Conservation (phyloP, 352 stramenopile species). For the Pythium volutum region DNA sequence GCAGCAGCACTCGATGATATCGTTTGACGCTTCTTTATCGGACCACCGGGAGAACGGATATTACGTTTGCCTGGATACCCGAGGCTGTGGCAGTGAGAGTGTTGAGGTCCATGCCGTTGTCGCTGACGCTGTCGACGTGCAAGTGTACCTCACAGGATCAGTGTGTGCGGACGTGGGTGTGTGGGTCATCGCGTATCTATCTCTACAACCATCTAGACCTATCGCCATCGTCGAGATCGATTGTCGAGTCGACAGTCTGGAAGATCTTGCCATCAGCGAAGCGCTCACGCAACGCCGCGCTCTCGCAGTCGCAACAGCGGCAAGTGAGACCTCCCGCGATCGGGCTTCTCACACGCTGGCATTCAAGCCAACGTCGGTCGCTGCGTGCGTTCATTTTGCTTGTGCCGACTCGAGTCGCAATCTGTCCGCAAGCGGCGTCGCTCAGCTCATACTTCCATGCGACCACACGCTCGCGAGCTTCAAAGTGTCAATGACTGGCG, state of each 20-base stretch:
- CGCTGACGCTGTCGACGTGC: constrained; percentile 26
- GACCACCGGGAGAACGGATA: neutral
- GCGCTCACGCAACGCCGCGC: neutral
- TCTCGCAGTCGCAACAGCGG: neutral
- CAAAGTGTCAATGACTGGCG: neutral
- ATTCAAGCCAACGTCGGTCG: neutral
- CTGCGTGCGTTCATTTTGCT: constrained; percentile 33
- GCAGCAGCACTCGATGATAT: neutral
- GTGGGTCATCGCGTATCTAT: constrained; percentile 39
- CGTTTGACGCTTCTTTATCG: neutral
- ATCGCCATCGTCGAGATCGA: constrained; percentile 9
- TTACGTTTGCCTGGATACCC: constrained; percentile 18
- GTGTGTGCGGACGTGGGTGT: constrained; percentile 10
- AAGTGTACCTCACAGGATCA: constrained; percentile 38
- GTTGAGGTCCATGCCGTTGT: constrained; percentile 34
- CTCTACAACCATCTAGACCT: neutral
- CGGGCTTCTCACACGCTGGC: neutral
- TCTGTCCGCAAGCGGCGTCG: constrained; percentile 28
- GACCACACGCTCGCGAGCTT: constrained; percentile 17
- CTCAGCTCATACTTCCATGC: constrained; percentile 37
- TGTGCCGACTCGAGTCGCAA: constrained; percentile 45
- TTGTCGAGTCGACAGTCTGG: neutral
- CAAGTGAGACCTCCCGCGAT: neutral
- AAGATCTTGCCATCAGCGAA: neutral
- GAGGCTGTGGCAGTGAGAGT: neutral